Evolutionary conservation across 2,329 filamentous ascomycete species (phyloP), one percentile per base, ranked within the genome.

Genomic region (Apiospora pterosperma): DNA sequence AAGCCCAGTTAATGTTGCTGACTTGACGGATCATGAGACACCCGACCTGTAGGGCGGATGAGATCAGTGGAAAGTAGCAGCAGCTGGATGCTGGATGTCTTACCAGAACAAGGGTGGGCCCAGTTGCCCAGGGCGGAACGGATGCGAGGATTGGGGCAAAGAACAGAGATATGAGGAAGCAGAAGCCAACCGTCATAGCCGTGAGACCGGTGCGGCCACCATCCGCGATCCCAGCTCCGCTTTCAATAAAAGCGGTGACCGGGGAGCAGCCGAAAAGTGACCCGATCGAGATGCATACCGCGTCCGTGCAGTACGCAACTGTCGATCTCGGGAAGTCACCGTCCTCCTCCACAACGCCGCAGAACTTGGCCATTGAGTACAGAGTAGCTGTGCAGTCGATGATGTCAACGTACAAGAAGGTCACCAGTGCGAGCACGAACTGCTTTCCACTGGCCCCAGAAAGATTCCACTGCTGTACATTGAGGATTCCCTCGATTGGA

Each of bases 291-390:
- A 93, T 92, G 66, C 88, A 89, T 16, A 88, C 76, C 1, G 90
- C 90, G 68, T 93, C 90, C 4, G 86, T 87, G 70, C 85, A 90
- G 75, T 92, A 93, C 1, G 93, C 93, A 36, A 95, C 79, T 0
- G 93, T 92, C 2, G 91, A 94, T 44, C 92, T 89, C 62, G 94
- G 92, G 67, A 97, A 97, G 74, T 96, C 92, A n/a, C 89, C 88
- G 2, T 90, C 87, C 58, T 85, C 82, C 69, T 89, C 83, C 69
- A 91, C 86, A 55, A 85, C 84, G 34, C 88, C 87, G 67, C 86
- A 89, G 78, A 92, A 92, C 25, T 89, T 88, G 1, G 90, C 91
- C 90, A 93, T 93, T n/a, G 90, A 91, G 78, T 92, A 93, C 41
- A 93, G 79, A 0, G 90, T 93, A 48, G 90, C 91, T 0, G 91